Percentiles rank a stretch among this genome's conserved stretches.
phyloP scores from a whole-genome alignment of 306 rosid genomes.

The Vicia villosa region DNA sequence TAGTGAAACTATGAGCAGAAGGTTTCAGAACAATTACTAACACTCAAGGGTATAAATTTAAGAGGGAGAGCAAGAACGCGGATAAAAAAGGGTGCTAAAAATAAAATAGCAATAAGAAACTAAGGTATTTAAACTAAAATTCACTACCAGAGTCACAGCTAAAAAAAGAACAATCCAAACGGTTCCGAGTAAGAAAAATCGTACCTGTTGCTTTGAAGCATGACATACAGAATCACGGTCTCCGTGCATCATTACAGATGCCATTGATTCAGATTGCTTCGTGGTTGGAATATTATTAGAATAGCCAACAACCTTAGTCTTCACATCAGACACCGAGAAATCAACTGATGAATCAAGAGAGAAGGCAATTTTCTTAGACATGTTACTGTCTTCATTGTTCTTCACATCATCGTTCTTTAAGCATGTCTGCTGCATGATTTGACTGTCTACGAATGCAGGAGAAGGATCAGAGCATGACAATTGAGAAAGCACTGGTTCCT shows the following conservation, averaged over 20 bases:
- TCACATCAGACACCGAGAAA: constrained; percentile 34
- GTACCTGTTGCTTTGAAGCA: constrained; percentile 63
- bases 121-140: no score
- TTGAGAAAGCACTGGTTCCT: constrained; percentile 28
- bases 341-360: constrained; percentile 32
- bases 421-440: constrained; percentile 32
- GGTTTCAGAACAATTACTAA: no score
- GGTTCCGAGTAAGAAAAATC: constrained; percentile 11
- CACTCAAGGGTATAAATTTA: no score
- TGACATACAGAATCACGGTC: constrained; percentile 42
- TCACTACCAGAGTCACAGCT: no score
- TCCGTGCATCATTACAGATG: constrained; percentile 25
- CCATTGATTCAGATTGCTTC: constrained; percentile 35
- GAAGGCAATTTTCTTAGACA: background rate
- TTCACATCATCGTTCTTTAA: constrained; percentile 35
- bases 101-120: no score
- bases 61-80: no score
- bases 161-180: background rate
- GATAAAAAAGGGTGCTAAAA: no score
- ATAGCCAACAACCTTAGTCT: constrained; percentile 14
- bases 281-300: constrained; percentile 32
- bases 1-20: no score
- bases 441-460: constrained; percentile 20
- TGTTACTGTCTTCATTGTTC: constrained; percentile 28
- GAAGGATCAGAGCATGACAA: constrained; percentile 27